Evolutionary conservation across 139 green algal genomes (phyloP), one percentile per base, ranked within the genome.

Genomic region (Zygnema cylindricum): DNA sequence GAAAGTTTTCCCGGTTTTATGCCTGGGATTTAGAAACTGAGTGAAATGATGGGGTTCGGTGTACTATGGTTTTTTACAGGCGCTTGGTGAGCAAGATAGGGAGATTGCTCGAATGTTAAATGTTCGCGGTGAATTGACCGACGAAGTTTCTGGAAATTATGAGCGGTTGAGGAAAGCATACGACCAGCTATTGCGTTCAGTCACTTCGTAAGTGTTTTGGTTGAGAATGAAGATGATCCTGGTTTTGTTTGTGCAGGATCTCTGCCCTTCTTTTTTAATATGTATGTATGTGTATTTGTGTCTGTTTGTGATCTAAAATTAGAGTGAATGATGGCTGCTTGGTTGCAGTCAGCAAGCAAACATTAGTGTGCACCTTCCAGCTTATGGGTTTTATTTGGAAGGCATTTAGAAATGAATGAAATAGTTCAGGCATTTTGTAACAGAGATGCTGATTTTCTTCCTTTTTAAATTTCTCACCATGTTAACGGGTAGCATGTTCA

Each of bases 41-140:
- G n/a, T n/a, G n/a, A n/a, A n/a, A n/a, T n/a, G n/a, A n/a, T n/a
- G n/a, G n/a, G n/a, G n/a, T n/a, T n/a, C n/a, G n/a, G n/a, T n/a
- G n/a, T n/a, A n/a, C n/a, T n/a, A n/a, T n/a, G n/a, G 71, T 25
- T 21, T 43, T 32, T 1, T n/a, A 1, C 86, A 91, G 86, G 69
- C 71, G 54, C 91, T 98, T 54, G 35, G 85, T 39, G 81, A 75
- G 0, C 86, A 87, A 63, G 96, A 98, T 63, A 69, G 90, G 38
- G 84, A 93, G 1, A 95, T 95, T 39, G 87, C 69, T 1, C 76
- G 85, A 21, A 77, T 93, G 2, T 57, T 95, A 0, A 92, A 92
- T 63, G 85, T 69, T 55, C 94, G 92, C 69, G 96, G 96, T 0
- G 96, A 98, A 73, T 87, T 98, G 43, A 92, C 94, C 1, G 95